phyloP scores from a whole-genome alignment of 305 asterid genomes.

The Fraxinus platypoda region DNA sequence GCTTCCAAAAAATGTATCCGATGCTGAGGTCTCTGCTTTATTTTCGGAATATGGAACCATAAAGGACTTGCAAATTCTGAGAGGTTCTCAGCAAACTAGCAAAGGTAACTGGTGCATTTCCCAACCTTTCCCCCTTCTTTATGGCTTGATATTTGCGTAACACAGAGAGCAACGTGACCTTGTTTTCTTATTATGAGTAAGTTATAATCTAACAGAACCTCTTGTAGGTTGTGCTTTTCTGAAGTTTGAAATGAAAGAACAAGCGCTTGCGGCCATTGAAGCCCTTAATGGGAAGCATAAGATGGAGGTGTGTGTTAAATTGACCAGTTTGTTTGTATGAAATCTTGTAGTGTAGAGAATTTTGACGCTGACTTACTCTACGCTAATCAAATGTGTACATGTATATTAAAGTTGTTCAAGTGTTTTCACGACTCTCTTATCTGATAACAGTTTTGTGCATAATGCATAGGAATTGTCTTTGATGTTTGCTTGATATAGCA shows the following conservation, averaged over 20 bases:
- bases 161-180: not conserved
- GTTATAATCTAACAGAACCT: slow-evolving; percentile 13
- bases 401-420: not conserved
- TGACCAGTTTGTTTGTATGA: slow-evolving; percentile 10
- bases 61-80: slow-evolving; percentile 77
- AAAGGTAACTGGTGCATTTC: slow-evolving; percentile 39
- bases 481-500: not conserved
- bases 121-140: not conserved
- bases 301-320: slow-evolving; percentile 60
- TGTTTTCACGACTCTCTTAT: not conserved
- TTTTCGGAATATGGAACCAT: slow-evolving; percentile 81
- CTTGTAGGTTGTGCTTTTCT: slow-evolving; percentile 82
- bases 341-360: not conserved
- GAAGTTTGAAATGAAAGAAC: slow-evolving; percentile 79
- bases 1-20: slow-evolving; percentile 90
- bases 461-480: slow-evolving; percentile 11
- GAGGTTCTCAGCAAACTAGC: slow-evolving; percentile 84
- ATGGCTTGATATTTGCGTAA: not conserved
- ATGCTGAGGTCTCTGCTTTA: slow-evolving; percentile 64
- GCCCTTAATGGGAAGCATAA: slow-evolving; percentile 78
- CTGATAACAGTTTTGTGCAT: not conserved
- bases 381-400: not conserved
- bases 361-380: not conserved
- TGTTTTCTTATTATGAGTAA: not conserved
- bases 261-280: slow-evolving; percentile 81